Evolutionary conservation across 2,329 filamentous ascomycete species (phyloP).

Genomic region (Salinomyces thailandicus): DNA sequence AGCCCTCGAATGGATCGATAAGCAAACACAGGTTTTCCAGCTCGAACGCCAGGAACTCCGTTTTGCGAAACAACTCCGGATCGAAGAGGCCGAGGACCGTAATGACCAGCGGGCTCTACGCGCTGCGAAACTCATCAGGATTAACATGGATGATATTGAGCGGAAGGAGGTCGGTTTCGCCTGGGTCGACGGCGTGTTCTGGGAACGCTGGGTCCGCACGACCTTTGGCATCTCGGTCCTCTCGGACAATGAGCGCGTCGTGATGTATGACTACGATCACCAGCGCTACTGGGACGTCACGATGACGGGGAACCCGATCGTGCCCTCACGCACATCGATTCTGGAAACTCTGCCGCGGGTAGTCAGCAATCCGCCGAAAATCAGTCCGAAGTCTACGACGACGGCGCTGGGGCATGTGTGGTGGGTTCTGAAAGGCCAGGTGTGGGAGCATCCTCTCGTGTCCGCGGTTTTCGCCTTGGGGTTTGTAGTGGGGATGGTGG

Average conservation of each 20-base stretch:
- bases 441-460: conserved; percentile 36
- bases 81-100: conserved; percentile 91
- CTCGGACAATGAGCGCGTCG: conserved; percentile 76
- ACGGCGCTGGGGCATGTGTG: conserved; percentile 61
- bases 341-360: conserved; percentile 73
- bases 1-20: conserved; percentile 95
- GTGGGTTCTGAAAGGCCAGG: conserved; percentile 33
- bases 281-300: conserved; percentile 92
- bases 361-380: conserved; percentile 56
- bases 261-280: conserved; percentile 95
- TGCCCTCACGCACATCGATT: conserved; percentile 80
- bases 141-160: conserved; percentile 80
- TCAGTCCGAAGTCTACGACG: conserved; percentile 69
- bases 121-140: conserved; percentile 78
- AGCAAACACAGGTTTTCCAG: conserved; percentile 83
- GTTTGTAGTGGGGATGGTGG: conserved; percentile 26
- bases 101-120: conserved; percentile 79
- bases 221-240: conserved; percentile 84
- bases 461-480: conserved; percentile 47
- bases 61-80: conserved; percentile 86
- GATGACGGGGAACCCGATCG: conserved; percentile 78
- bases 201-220: conserved; percentile 93
- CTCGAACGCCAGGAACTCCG: conserved; percentile 86
- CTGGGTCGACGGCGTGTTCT: conserved; percentile 94
- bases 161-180: conserved; percentile 88